Evolutionary conservation across 805 yeast species (phyloP).

Genomic region (Wickerhamomyces hampshirensis): DNA sequence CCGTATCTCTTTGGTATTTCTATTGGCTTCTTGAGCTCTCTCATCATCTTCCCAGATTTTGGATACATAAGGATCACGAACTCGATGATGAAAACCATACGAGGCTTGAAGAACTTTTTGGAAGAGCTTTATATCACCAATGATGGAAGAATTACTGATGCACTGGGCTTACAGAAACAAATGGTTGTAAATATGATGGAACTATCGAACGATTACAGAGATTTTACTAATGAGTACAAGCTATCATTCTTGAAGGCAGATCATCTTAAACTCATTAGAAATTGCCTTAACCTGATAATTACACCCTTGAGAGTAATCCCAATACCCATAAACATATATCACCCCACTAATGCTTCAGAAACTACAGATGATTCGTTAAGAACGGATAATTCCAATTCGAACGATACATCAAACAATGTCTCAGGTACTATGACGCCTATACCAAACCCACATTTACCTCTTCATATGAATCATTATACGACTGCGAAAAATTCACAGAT

Average conservation of each 20-base stretch:
- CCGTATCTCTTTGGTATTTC: constrained; percentile 42
- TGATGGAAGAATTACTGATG: constrained; percentile 4
- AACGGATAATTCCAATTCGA: background rate
- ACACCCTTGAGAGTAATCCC: constrained; percentile 40
- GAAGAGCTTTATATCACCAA: constrained; percentile 1
- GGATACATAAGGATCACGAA: constrained; percentile 32
- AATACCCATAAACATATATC: constrained; percentile 13
- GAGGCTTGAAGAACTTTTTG: constrained; percentile 5
- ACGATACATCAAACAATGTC: constrained; percentile 1
- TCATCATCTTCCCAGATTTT: constrained; percentile 34
- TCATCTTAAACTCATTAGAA: constrained; percentile 34
- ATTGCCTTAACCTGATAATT: constrained; percentile 35
- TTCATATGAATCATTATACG: background rate
- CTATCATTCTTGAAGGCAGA: constrained; percentile 30
- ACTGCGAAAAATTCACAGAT: constrained; percentile 6
- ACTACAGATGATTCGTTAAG: background rate
- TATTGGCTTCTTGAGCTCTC: constrained; percentile 31
- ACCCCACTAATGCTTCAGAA: background rate
- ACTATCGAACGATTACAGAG: constrained; percentile 39
- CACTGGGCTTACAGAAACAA: constrained; percentile 22
- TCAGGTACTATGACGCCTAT: constrained; percentile 31
- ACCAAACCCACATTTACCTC: constrained; percentile 24
- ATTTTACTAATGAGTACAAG: constrained; percentile 36
- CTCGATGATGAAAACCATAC: constrained; percentile 25
- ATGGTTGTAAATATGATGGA: constrained; percentile 29